Percentiles rank a stretch among this genome's conserved stretches.
Conservation (phyloP, 78 protist species). For the Dictyostelium firmibasis region DNA sequence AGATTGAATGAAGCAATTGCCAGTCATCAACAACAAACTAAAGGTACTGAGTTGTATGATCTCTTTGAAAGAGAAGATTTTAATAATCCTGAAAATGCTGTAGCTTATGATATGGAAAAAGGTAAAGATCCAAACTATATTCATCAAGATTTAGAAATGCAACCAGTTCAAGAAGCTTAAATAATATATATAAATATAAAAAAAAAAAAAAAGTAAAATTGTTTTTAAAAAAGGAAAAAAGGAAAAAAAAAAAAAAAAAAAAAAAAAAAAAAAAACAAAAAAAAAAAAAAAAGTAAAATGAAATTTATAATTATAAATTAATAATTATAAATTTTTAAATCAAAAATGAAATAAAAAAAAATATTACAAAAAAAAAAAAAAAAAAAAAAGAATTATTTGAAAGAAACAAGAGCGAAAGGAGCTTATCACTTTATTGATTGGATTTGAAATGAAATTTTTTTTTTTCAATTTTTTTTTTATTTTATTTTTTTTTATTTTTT, state of each 20-base stretch:
- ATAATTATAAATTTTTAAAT: background rate
- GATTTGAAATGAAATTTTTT: no score
- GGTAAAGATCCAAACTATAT: background rate
- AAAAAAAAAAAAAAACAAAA: background rate
- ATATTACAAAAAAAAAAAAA: constrained; percentile 1
- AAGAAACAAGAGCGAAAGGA: no score
- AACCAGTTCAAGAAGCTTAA: constrained; percentile 35
- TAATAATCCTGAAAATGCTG: background rate
- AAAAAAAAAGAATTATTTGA: background rate
- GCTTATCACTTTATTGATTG: background rate
- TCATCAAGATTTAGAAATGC: constrained; percentile 24
- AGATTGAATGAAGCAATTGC: constrained; percentile 30
- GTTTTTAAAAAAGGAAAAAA: background rate
- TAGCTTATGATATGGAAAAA: background rate
- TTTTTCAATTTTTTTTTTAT: background rate
- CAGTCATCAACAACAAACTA: background rate
- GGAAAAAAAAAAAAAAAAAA: background rate
- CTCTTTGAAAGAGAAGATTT: constrained; percentile 44
- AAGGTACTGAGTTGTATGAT: constrained; percentile 54
- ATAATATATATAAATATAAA: background rate
- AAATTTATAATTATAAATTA: no score
- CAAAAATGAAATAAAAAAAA: background rate
- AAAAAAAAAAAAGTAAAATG: no score
- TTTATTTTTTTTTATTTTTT: background rate
- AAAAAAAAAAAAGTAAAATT: background rate